Base-by-base conservation (phyloP, 495 filamentous ascomycete species). In the Penicillium crystallinum region DNA sequence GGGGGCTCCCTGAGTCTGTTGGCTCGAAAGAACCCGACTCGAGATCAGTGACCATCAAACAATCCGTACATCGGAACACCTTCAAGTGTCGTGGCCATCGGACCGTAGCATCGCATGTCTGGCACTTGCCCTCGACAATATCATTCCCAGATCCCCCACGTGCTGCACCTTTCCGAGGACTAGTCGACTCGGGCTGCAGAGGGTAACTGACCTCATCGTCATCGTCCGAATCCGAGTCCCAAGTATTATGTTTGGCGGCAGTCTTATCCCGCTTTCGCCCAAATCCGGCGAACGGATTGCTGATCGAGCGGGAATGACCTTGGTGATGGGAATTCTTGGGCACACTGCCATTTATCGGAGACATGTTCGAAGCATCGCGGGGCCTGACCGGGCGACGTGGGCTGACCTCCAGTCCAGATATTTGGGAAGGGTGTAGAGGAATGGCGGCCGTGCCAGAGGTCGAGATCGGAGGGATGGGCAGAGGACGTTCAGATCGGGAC, bases 11-110 rank as follows among this genome's bases (percentile, higher is more conserved):
- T 6, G 53, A 35, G 22, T 55, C 58, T 21, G 55, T 66, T 25
- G 54, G 25, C 19, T 73, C 69, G 22, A 40, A 18, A 0, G 33
- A 9, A n/a, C 61, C 55, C 11, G 81, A 81, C 52, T 81, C 79
- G 41, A 96, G 63, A 62, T 96, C 91, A 58, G 93, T 96, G 59
- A 97, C 81, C 41, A 87, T 95, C 58, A 90, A 72, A 67, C 91
- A 97, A 41, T 87, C 82, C 29, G 88, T 87, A 68, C 91, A 97
- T 57, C 89, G 79, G 70, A 91, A 96, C 36, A 85, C 76, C 22
- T 79, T 78, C 56, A 92, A 64, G 49, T 85, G 77, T 52, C 77
- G 80, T n/a, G 91, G 90, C 88, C 90, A 96, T 42, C 84, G 83
- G 41, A 96, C 82, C 35, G 82, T 81, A 42, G 85, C 87, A 63